Base-by-base conservation (phyloP, 805 yeast genomes). In the Wickerhamiella shivajii region DNA sequence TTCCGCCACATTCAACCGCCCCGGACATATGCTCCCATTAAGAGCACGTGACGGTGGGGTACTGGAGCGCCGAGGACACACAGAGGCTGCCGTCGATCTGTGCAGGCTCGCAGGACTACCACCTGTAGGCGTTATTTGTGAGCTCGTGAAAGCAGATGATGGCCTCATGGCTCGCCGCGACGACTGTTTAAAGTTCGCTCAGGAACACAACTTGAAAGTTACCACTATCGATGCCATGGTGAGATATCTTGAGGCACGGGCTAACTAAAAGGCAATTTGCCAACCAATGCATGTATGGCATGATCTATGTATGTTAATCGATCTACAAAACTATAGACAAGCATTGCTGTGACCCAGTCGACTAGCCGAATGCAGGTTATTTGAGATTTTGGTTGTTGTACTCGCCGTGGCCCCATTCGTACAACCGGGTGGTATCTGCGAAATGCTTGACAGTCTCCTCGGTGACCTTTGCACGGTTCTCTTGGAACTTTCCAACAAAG, bases 41-140 rank as follows among this genome's bases (percentile, higher is more conserved):
- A 68, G 97, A 46, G 97, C 97, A 3, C 78, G 67, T 14, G 78
- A 78, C 16, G 93, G 94, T 1, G 75, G 93, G 33, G 71, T 90
- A 37, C 61, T 73, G 37, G 59, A 61, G 31, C 77, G 99, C 63
- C 64, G 79, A 38, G 99, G 99, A 11, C 99, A 90, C 54, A 90
- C 99, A 8, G 99, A 90, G 60, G 97, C 98, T 12, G 84, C 83
- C 18, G 93, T 90, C 8, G 93, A 87, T 51, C 64, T 90, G 42
- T 75, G 93, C 51, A 60, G 61, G 48, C 63, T 85, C 48, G 67
- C 87, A 5, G 84, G 83, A 0, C 63, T 79, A 45, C 69, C 70
- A 42, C 93, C 90, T 2, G 98, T 83, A 2, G 93, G 79, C 11
- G 90, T 78, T 23, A 87, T 90, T 46, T 80, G 97, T 56, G 99